phyloP scores from a whole-genome alignment of 352 stramenopile species.

The Globisporangium camurandrum region DNA sequence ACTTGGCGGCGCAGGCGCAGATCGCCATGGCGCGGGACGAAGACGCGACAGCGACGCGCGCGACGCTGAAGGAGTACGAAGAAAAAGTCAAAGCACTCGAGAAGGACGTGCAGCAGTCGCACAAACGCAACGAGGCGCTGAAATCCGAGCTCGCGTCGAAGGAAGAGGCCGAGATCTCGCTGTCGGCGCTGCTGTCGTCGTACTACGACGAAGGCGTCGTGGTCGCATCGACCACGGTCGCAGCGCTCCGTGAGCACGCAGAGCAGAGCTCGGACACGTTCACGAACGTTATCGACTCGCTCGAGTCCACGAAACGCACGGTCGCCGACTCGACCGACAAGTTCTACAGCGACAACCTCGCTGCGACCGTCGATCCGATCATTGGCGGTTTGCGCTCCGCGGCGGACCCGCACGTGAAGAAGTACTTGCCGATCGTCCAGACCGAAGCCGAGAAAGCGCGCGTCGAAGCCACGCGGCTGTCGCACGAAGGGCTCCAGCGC shows the following conservation, averaged over 20 bases:
- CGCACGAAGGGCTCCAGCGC: slow-evolving; percentile 33
- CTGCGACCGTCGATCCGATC: slow-evolving; percentile 52
- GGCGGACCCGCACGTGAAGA: slow-evolving; percentile 45
- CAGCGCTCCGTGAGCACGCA: slow-evolving; percentile 32
- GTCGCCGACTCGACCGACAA: slow-evolving; percentile 34
- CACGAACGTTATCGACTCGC: slow-evolving; percentile 37
- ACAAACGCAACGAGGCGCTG: slow-evolving; percentile 62
- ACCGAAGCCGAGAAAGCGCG: slow-evolving; percentile 31
- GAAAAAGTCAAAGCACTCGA: slow-evolving; percentile 34
- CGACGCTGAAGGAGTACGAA: slow-evolving; percentile 25
- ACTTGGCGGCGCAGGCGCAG: slow-evolving; percentile 26
- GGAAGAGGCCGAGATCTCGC: slow-evolving; percentile 45
- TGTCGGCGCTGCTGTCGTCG: slow-evolving; percentile 58
- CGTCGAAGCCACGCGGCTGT: slow-evolving; percentile 25
- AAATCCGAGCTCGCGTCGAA: slow-evolving; percentile 38
- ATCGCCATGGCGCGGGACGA: slow-evolving; percentile 19
- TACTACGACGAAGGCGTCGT: slow-evolving; percentile 79
- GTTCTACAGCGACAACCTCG: slow-evolving; percentile 66
- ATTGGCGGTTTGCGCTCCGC: slow-evolving; percentile 37
- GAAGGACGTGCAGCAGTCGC: slow-evolving; percentile 32
- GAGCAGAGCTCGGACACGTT: slow-evolving; percentile 35
- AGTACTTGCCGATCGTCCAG: slow-evolving; percentile 49
- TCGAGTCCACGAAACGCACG: slow-evolving; percentile 41
- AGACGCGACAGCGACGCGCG: slow-evolving; percentile 18
- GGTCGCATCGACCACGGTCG: slow-evolving; percentile 28